phyloP scores from a whole-genome alignment of 352 stramenopile species.

The Ochromonadaceae sp. region DNA sequence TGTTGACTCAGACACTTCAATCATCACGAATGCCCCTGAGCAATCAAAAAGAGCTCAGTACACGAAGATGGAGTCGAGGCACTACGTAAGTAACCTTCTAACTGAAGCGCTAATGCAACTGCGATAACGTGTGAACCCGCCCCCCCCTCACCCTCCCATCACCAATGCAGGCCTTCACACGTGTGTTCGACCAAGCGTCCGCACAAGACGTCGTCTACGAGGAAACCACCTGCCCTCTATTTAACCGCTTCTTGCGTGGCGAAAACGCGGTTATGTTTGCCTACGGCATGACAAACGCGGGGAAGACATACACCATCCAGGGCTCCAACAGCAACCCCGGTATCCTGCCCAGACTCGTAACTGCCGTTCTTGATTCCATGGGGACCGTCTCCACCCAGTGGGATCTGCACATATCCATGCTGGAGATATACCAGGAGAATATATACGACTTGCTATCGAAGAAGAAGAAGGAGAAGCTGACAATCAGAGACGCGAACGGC shows the following conservation, averaged over 20 bases:
- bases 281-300: constrained; percentile 95
- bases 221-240: constrained; percentile 60
- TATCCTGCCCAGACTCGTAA: constrained; percentile 42
- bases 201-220: constrained; percentile 76
- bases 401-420: constrained; percentile 54
- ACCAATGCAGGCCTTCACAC: constrained; percentile 35
- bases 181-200: constrained; percentile 55
- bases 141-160: too few species aligned
- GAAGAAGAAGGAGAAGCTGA: constrained; percentile 18
- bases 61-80: not conserved
- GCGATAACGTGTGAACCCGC: too few species aligned
- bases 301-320: constrained; percentile 95
- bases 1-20: not conserved
- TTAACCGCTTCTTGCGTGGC: constrained; percentile 57
- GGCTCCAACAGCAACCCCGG: constrained; percentile 55
- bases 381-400: not conserved
- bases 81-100: constrained; percentile 21
- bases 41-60: constrained; percentile 6
- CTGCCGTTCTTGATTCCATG: not conserved
- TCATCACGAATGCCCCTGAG: constrained; percentile 10
- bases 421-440: constrained; percentile 98
- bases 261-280: constrained; percentile 82
- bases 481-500: constrained; percentile 38
- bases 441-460: constrained; percentile 79
- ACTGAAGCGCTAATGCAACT: too few species aligned